These are phyloP conservation scores for Hanseniaspora guilliermondii DNA, from an alignment of 805 yeast genomes.

Conservation along the genomic window DNA sequence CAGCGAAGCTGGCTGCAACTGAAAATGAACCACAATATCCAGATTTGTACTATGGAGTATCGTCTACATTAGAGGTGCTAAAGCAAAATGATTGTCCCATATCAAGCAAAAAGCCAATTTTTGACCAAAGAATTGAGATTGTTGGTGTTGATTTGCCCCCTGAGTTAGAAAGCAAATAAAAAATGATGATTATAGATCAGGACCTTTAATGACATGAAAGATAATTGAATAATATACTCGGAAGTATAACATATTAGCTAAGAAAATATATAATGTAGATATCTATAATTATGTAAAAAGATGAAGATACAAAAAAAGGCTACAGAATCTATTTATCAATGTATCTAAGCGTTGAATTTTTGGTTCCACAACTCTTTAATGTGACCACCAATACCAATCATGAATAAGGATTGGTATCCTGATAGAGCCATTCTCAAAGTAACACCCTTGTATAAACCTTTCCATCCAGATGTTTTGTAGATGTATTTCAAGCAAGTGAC, in stretches of 20 bases:
- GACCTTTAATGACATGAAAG: no score
- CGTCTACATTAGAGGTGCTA: background rate
- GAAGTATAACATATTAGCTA: background rate
- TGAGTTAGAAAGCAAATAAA: background rate
- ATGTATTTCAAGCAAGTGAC: constrained; percentile 67
- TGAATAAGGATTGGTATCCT: constrained; percentile 95
- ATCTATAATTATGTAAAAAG: background rate
- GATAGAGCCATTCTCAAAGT: constrained; percentile 94
- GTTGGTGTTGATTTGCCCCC: constrained; percentile 18
- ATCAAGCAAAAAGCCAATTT: constrained; percentile 21
- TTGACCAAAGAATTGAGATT: constrained; percentile 14
- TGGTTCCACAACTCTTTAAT: constrained; percentile 56
- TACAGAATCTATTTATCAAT: background rate
- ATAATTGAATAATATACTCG: background rate
- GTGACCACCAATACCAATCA: constrained; percentile 97
- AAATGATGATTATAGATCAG: background rate
- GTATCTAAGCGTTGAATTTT: background rate
- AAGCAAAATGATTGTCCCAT: constrained; percentile 14
- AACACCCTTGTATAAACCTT: constrained; percentile 91
- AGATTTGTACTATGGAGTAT: constrained; percentile 8
- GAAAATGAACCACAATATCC: background rate
- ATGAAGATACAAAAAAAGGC: background rate
- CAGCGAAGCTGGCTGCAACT: background rate
- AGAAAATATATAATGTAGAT: background rate
- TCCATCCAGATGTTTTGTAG: constrained; percentile 66